These are phyloP conservation scores for Pseudocercospora fuligena DNA, from an alignment of 2,329 filamentous ascomycete genomes.

Conservation along the genomic window DNA sequence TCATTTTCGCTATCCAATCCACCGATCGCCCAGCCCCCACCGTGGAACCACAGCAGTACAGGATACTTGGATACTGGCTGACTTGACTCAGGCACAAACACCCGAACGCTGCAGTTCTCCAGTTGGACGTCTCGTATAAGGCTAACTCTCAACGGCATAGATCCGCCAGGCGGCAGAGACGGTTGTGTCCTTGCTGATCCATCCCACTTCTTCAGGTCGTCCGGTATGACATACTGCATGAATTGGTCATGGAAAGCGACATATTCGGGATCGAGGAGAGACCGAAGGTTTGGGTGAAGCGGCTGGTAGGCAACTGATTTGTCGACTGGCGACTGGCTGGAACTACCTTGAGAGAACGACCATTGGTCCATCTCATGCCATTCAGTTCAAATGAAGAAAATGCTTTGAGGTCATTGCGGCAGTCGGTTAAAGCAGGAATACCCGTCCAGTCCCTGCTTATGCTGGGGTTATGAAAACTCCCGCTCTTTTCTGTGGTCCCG, in stretches of 20 bases:
- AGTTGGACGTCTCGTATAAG: conserved; percentile 23
- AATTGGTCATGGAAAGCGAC: conserved; percentile 27
- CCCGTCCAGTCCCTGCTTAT: not conserved
- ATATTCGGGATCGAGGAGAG: conserved; percentile 28
- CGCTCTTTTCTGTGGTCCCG: not conserved
- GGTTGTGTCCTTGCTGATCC: conserved; percentile 21
- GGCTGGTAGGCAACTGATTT: conserved; percentile 19
- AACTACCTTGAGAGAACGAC: conserved; percentile 4
- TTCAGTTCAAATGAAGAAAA: conserved; percentile 4
- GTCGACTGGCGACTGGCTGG: conserved; percentile 8
- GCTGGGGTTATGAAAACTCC: not conserved
- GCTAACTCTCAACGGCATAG: conserved; percentile 21
- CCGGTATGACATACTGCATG: conserved; percentile 27
- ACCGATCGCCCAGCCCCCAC: conserved; percentile 27
- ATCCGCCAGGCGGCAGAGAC: conserved; percentile 18
- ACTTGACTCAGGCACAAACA: conserved; percentile 27
- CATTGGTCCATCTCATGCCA: conserved; percentile 19
- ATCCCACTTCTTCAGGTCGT: conserved; percentile 26
- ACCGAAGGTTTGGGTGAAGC: conserved; percentile 24
- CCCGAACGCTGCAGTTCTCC: conserved; percentile 23
- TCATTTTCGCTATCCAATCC: conserved; percentile 30
- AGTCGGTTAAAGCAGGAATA: not conserved
- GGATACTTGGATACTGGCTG: conserved; percentile 16
- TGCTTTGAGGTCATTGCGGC: conserved; percentile 4
- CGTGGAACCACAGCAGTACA: conserved; percentile 17